These are phyloP conservation scores for Gonapodya sp. DNA, from an alignment of 192 early-diverging fungal species.

Conservation along the genomic window DNA sequence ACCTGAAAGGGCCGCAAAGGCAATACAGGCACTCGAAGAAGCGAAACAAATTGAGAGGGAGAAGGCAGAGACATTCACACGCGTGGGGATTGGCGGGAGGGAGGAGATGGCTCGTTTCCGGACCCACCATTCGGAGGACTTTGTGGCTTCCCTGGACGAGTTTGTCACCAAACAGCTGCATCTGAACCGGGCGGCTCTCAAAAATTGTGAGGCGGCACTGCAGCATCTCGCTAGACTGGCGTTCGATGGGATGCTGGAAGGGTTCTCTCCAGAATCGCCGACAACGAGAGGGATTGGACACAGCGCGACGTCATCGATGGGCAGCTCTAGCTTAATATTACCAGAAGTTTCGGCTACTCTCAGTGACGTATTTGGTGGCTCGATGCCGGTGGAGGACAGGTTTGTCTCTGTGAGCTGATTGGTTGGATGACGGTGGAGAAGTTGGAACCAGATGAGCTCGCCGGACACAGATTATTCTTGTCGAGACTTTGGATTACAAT, in stretches of 20 bases:
- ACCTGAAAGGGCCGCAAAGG: not conserved
- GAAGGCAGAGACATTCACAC: not conserved
- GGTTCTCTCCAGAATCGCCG: not conserved
- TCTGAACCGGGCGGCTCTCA: not conserved
- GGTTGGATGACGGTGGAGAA: too few relatives aligned
- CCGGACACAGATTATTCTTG: too few relatives aligned
- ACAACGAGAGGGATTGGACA: not conserved
- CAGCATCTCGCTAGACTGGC: not conserved
- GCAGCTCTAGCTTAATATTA: not conserved
- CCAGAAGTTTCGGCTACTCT: not conserved
- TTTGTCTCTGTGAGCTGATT: too few relatives aligned
- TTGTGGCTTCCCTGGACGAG: not conserved
- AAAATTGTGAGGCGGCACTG: not conserved
- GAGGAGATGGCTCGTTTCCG: not conserved
- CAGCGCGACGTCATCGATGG: not conserved
- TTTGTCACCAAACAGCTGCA: not conserved
- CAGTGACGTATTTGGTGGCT: not conserved
- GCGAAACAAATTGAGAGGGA: not conserved
- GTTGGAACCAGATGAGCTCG: too few relatives aligned
- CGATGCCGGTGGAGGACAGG: not conserved
- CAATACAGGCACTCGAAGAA: not conserved
- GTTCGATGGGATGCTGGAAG: not conserved
- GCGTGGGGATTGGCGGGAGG: not conserved
- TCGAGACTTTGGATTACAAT: too few relatives aligned
- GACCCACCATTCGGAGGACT: not conserved